Percentiles rank a stretch among this genome's conserved stretches.
These are phyloP conservation scores for Globisporangium nagaii DNA, from an alignment of 352 stramenopile genomes.

Conservation along the genomic window DNA sequence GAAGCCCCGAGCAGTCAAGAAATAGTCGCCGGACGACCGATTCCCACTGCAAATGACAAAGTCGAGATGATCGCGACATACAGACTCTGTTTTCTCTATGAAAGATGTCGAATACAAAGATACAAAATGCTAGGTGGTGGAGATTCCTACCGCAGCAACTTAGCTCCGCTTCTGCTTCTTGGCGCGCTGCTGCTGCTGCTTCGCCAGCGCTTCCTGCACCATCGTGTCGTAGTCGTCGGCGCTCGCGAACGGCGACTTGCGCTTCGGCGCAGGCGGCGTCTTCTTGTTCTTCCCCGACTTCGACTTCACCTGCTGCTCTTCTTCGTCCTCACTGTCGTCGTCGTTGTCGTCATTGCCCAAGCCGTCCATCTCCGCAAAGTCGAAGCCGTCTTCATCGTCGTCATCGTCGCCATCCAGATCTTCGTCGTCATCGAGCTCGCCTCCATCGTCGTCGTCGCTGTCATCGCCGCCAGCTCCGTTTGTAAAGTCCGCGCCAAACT, in stretches of 20 bases:
- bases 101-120: too few relatives aligned
- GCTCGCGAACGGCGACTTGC: conserved; percentile 67
- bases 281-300: conserved; percentile 65
- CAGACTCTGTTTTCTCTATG: too few relatives aligned
- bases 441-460: conserved; percentile 30
- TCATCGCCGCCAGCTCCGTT: conserved; percentile 39
- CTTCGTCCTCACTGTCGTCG: conserved; percentile 33
- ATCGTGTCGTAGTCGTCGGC: conserved; percentile 76
- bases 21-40: too few relatives aligned
- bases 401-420: conserved; percentile 20
- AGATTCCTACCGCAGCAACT: too few relatives aligned
- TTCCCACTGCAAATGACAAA: too few relatives aligned
- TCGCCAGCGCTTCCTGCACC: conserved; percentile 55
- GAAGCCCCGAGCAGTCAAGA: too few relatives aligned
- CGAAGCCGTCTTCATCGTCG: conserved; percentile 22
- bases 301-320: conserved; percentile 22
- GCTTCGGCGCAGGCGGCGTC: conserved; percentile 37
- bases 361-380: conserved; percentile 19
- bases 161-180: conserved; percentile 44
- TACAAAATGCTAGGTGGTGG: too few relatives aligned
- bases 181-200: conserved; percentile 30
- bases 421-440: conserved; percentile 18
- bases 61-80: too few relatives aligned
- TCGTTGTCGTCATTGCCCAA: conserved; percentile 52
- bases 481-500: background rate